Base-by-base conservation (phyloP, 495 filamentous ascomycete species). In the Talaromyces trachyspermus region DNA sequence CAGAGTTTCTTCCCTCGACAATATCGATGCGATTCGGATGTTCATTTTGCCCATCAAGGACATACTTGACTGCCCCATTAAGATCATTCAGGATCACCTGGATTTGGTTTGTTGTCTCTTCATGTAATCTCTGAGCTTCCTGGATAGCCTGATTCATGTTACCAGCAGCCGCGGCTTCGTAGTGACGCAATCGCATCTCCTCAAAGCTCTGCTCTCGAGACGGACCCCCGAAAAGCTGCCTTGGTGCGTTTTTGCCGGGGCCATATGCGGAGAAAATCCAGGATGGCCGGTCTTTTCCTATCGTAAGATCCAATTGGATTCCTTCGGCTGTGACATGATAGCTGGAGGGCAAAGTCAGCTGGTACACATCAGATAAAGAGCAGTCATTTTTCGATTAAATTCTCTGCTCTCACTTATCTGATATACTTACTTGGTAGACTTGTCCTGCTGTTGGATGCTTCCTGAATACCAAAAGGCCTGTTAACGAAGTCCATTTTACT, bases 191-290 rank as follows among this genome's bases (percentile, higher is more conserved):
- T 44, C 88, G 76, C 41, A 89, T 70, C 58, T 95, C 89, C 62
- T 95, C 89, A 27, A 82, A 81, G 55, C 87, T 91, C 53, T 87
- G 80, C 62, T 95, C 89, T 17, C 86, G 71, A n/a, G 75, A 70
- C 35, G 74, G 72, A 5, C 88, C 88, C 15, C 86, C 88, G 54
- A 94, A 89, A 1, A 95, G 70, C 59, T 89, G 86, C 10, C 77
- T 75, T 1, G 89, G 89, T 1, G 81, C 81, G 44, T 87, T 75
- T 51, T 65, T 71, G 4, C 78, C 80, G 0, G 89, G 88, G 5
- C 78, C 84, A 62, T 90, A 95, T 29, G 80, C 74, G 0, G 89
- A 94, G n/a, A 95, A 75, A 10, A 88, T 75, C 85, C 88, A 95
- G 70, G 72, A 57, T 29, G 89, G 89, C 15, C 74, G 76, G 44